These are phyloP conservation scores for Prototheca wickerhamii DNA, from an alignment of 163 green algal genomes.

Conservation along the genomic window DNA sequence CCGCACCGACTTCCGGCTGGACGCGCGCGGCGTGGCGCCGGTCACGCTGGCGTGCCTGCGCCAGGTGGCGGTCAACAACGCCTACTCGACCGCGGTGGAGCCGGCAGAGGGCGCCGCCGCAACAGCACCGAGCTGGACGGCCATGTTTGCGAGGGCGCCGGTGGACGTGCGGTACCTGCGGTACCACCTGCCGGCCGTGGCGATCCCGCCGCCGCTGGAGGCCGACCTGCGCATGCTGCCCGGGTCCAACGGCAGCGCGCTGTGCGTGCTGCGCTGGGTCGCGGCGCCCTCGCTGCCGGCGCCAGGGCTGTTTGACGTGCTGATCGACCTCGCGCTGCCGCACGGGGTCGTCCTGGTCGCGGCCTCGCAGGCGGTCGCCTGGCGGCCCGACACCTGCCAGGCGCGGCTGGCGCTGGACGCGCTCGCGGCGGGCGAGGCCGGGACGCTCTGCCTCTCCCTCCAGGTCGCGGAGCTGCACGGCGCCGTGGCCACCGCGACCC, in stretches of 20 bases:
- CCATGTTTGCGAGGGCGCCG: conserved; percentile 3
- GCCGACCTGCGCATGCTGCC: conserved; percentile 19
- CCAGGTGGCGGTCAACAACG: conserved; percentile 6
- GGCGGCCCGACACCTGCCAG: conserved; percentile 12
- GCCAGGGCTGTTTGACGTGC: conserved; percentile 20
- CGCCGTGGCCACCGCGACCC: neutral
- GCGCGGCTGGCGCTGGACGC: conserved; percentile 14
- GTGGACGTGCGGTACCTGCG: conserved; percentile 28
- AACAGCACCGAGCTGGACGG: conserved; percentile 8
- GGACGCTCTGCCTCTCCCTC: conserved; percentile 13
- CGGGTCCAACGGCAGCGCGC: neutral
- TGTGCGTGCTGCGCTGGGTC: conserved; percentile 30
- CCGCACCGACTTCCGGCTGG: conserved; percentile 17
- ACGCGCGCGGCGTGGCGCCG: neutral
- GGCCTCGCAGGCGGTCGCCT: conserved; percentile 9
- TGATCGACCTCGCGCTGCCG: conserved; percentile 28
- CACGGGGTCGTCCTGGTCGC: conserved; percentile 5
- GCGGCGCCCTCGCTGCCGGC: conserved; percentile 15
- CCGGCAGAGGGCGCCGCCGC: conserved; percentile 5
- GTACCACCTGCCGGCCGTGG: conserved; percentile 33
- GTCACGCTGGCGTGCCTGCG: conserved; percentile 18
- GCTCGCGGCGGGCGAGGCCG: conserved; percentile 10
- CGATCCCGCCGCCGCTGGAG: conserved; percentile 33
- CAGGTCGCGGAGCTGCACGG: conserved; percentile 2
- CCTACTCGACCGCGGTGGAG: conserved; percentile 5